These are phyloP conservation scores for Dactylellina cionopaga DNA, from an alignment of 2,329 filamentous ascomycete genomes.

Conservation along the genomic window DNA sequence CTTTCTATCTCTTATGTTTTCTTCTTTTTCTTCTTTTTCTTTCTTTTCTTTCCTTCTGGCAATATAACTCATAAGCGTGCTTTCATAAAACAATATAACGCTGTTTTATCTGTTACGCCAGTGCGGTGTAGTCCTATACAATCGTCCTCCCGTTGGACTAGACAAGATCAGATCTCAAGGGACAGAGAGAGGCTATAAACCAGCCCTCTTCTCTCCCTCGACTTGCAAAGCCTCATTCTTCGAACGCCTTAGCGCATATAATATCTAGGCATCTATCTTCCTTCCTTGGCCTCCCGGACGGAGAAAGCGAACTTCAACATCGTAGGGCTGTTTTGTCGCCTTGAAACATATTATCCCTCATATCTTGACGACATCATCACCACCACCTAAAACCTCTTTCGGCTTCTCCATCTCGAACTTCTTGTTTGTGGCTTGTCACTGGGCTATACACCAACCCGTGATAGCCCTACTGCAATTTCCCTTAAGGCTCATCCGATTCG, in stretches of 20 bases:
- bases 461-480: slow-evolving; percentile 42
- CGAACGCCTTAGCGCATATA: slow-evolving; percentile 20
- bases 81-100: background rate
- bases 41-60: background rate
- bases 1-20: background rate
- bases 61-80: slow-evolving; percentile 1
- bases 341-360: slow-evolving; percentile 39
- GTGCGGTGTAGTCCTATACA: background rate
- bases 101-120: slow-evolving; percentile 9
- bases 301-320: slow-evolving; percentile 38
- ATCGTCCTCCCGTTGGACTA: slow-evolving; percentile 14
- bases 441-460: slow-evolving; percentile 49
- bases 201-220: slow-evolving; percentile 11
- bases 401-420: background rate
- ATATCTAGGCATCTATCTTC: slow-evolving; percentile 48
- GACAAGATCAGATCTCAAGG: no score
- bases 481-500: background rate
- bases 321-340: slow-evolving; percentile 49
- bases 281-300: slow-evolving; percentile 42
- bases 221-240: slow-evolving; percentile 49
- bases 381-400: slow-evolving; percentile 5
- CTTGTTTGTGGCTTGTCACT: slow-evolving; percentile 45
- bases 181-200: slow-evolving; percentile 47
- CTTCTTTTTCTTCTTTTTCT: background rate
- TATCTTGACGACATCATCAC: background rate